Evolutionary conservation across 495 filamentous ascomycete species (phyloP).

Genomic region (Cairneyella variabilis): DNA sequence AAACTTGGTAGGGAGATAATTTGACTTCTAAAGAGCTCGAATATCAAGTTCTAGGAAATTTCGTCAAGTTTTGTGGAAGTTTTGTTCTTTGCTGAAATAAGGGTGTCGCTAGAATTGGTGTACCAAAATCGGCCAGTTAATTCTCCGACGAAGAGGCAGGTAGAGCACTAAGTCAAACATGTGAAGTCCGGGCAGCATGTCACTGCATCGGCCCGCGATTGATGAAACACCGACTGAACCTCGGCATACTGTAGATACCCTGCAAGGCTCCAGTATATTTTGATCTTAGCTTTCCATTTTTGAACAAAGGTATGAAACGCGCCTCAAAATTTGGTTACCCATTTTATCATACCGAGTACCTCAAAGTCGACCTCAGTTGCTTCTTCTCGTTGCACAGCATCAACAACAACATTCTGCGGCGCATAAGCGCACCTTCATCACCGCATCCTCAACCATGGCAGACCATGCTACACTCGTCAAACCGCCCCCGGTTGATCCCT

Average conservation of each 20-base stretch:
- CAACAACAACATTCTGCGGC: neutral
- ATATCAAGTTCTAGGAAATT: too few relatives aligned
- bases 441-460: constrained; percentile 19
- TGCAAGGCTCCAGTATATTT: neutral
- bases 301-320: neutral
- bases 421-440: neutral
- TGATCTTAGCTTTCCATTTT: neutral
- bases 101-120: too few relatives aligned
- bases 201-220: neutral
- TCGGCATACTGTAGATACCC: neutral
- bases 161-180: too few relatives aligned
- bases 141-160: too few relatives aligned
- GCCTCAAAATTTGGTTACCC: neutral
- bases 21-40: too few relatives aligned
- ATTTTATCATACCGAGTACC: neutral
- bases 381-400: too few relatives aligned
- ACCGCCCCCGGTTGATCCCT: constrained; percentile 65
- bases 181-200: too few relatives aligned
- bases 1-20: too few relatives aligned
- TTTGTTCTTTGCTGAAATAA: too few relatives aligned
- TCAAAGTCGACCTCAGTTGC: too few relatives aligned
- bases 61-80: too few relatives aligned
- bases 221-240: neutral
- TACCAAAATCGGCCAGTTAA: too few relatives aligned
- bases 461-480: constrained; percentile 63